Base-by-base conservation (phyloP, 805 yeast species). In the Isabelozyma rhagii region DNA sequence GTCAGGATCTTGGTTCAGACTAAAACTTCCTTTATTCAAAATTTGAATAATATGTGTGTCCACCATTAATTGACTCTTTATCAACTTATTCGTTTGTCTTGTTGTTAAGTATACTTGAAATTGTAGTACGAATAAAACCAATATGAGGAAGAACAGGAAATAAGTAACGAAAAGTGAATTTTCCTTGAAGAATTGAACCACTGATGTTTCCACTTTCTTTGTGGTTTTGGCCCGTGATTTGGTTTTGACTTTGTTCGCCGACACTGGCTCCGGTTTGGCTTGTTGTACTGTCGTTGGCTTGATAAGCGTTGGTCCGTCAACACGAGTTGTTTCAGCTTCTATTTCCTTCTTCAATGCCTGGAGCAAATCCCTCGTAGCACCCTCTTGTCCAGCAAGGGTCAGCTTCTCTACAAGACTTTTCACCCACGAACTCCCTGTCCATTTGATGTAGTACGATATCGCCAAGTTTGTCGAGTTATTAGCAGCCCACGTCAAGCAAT, bases 361-460 rank as follows among this genome's bases (percentile, higher is more conserved):
- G 0, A 76, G 57, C 41, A 87, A 66, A 9, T 75, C 79, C 45
- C 74, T 75, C 10, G 87, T 80, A 3, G 84, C 84, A 5, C 81
- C 77, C 43, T 77, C 72, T 64, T 91, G 97, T 0, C 99, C 99
- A 34, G 84, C 81, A 43, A 77, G 71, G 11, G 96, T 85, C 49
- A 92, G 92, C 54, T 84, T 85, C 62, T 94, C 98, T 53, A 94
- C 87, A 48, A 96, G 84, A 11, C 87, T 79, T 64, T 90, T 92
- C 60, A 94, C 81, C 97, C 97, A 94, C 51, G 96, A 87, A 47
- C 86, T 79, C 2, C 94, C 96, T 0, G 87, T 81, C 99, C 99
- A 94, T 43, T 87, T 85, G 40, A 93, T 79, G 72, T 82, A 81
- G 64, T 80, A 88, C n/a, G 91, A 79, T n/a, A 87, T 67, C 42